Conservation (phyloP, 2,329 filamentous ascomycete species). For the Xylogone sp. region DNA sequence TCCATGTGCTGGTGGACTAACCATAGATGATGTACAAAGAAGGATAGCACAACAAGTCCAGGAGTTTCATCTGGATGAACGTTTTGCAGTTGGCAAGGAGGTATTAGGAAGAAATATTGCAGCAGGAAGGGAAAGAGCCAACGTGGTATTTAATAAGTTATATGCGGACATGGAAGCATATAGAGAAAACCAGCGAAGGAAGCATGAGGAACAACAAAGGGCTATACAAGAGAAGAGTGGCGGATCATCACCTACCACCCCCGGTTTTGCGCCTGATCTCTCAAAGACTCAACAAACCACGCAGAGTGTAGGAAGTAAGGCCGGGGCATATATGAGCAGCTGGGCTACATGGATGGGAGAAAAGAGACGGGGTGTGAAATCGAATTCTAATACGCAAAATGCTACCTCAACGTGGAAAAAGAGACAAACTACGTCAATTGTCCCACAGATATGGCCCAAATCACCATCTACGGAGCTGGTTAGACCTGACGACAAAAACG, state of each 20-base stretch:
- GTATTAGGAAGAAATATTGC: slow-evolving; percentile 85
- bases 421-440: not conserved
- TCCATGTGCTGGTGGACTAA: slow-evolving; percentile 87
- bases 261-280: slow-evolving; percentile 28
- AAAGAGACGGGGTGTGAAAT: slow-evolving; percentile 55
- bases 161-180: slow-evolving; percentile 87
- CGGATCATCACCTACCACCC: slow-evolving; percentile 13
- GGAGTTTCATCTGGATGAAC: slow-evolving; percentile 89
- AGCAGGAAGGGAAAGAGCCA: slow-evolving; percentile 83
- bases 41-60: slow-evolving; percentile 88
- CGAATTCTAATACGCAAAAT: slow-evolving; percentile 1
- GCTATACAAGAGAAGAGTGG: slow-evolving; percentile 18
- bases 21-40: slow-evolving; percentile 90
- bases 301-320: slow-evolving; percentile 49
- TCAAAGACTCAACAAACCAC: slow-evolving; percentile 42
- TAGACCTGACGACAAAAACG: slow-evolving; percentile 5
- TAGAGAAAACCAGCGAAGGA: slow-evolving; percentile 67
- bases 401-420: slow-evolving; percentile 7
- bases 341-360: slow-evolving; percentile 72
- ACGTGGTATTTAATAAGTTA: slow-evolving; percentile 78
- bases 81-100: slow-evolving; percentile 78
- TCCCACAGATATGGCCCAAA: slow-evolving; percentile 2
- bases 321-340: slow-evolving; percentile 62
- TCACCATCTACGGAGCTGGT: slow-evolving; percentile 1
- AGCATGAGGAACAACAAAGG: slow-evolving; percentile 52